Base-by-base conservation (phyloP, 495 filamentous ascomycete species). In the Lepraria neglecta region DNA sequence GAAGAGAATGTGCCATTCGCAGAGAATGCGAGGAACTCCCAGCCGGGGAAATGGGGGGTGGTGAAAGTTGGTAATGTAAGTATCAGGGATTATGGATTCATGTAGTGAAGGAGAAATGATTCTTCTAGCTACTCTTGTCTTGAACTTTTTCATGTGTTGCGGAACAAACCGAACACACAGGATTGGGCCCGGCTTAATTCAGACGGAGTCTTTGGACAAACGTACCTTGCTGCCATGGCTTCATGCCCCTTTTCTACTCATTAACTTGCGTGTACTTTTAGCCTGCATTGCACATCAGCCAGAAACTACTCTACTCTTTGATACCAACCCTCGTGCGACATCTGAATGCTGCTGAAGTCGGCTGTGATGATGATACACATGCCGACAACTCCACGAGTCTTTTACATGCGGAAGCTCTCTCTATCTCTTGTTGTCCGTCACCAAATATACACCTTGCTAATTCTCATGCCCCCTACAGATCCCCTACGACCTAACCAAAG, bases 401-500 rank as follows among this genome's bases (percentile, higher is more conserved):
- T 38, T 12, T 0, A 11, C 12, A 38, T 38, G 35, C 35, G 35
- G 7, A 38, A 38, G 35, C 35, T 38, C 35, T 38, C 35, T 38
- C 9, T 12, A 38, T 30, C 35, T 44, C 30, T 56, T 44, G 38
- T 27, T 19, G 11, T 10, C 9, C 7, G 14, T 28, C 48, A 31
- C n/a, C 27, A 11, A 35, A 9, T 52, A 1, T 35, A 11, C 40
- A 44, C 9, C 31, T 54, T 35, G 48, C 56, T 51, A 33, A 57
- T 45, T 43, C n/a, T 27, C 43, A 38, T 28, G 19, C 5, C 24
- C 15, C 43, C 14, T 63, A 28, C 62, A 89, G 87, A 88, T 90
- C 51, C 88, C 88, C 0, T 92, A 85, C 64, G 70, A 73, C 3
- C 75, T 87, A 38, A 84, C 80, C 4, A 86, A 85, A n/a, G 64